These are phyloP conservation scores for Tolypocladium endophyticum DNA, from an alignment of 2,329 filamentous ascomycete genomes.

Conservation along the genomic window DNA sequence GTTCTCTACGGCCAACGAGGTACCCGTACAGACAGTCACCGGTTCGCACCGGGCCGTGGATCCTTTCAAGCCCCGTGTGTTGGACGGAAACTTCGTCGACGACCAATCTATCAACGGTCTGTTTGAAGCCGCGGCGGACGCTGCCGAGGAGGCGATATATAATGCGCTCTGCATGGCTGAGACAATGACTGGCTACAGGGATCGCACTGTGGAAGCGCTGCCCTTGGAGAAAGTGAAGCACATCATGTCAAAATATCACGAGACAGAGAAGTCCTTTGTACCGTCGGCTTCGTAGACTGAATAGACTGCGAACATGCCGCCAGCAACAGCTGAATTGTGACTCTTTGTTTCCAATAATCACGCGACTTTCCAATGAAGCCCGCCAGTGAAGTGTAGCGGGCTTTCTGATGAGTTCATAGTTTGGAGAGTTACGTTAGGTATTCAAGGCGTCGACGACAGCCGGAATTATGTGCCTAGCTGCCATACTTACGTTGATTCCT, in stretches of 20 bases:
- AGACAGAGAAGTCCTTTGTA: background rate
- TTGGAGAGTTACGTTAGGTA: too few species aligned
- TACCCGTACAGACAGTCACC: conserved; percentile 23
- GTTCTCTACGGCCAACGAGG: conserved; percentile 49
- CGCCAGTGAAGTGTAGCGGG: too few species aligned
- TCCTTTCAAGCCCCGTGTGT: conserved; percentile 24
- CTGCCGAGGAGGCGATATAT: conserved; percentile 55
- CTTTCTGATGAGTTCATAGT: background rate
- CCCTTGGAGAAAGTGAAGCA: conserved; percentile 34
- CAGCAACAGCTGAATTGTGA: background rate
- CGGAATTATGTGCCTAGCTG: background rate
- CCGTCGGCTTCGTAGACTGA: background rate
- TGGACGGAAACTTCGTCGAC: conserved; percentile 28
- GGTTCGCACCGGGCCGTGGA: conserved; percentile 23
- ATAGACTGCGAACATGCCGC: background rate
- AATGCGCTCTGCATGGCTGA: conserved; percentile 54
- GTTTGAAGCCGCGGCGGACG: conserved; percentile 52
- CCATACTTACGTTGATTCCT: background rate
- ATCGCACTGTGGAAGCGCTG: conserved; percentile 36
- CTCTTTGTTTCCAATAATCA: background rate
- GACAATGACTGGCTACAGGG: conserved; percentile 43
- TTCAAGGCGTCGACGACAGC: too few species aligned
- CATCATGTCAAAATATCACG: conserved; percentile 22
- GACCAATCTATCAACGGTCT: conserved; percentile 50
- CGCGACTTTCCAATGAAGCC: background rate